Base-by-base conservation (phyloP, 352 stramenopile genomes). In the Sclerospora graminicola region DNA sequence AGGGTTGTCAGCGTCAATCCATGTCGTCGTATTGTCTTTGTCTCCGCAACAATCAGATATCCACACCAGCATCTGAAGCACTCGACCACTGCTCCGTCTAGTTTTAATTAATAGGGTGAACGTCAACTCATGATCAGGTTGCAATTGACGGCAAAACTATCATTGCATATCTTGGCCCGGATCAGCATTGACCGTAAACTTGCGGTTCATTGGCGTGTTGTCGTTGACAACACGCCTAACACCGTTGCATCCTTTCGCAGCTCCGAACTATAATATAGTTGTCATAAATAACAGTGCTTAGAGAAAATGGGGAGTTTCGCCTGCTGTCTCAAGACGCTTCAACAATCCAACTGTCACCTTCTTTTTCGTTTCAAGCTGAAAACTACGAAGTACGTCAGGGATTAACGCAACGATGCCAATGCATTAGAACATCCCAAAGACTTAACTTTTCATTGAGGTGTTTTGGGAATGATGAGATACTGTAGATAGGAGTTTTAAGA, bases 161-260 rank as follows among this genome's bases (percentile, higher is more conserved):
- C 21, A 26, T 26, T 26, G 3, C 41, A 14, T 57, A 87, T 72
- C 49, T 75, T 85, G 8, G 81, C 90, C 81, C 81, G 90, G 6
- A 67, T 95, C 83, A 15, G 82, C 81, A 36, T 90, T 67, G 1
- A 60, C 65, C 79, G 93, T 94, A 49, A 65, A 87, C 63, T 87
- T 83, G 48, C 82, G 81, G 54, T 95, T 95, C 57, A 82, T 90
- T 2, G 83, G 78, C 32, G 83, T 95, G 51, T 92, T 9, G 79
- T 92, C 20, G 53, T 50, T 3, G 84, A 82, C 0, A n/a, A n/a
- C n/a, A n/a, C n/a, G n/a, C n/a, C n/a, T n/a, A 94, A 61, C 3
- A 73, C 73, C 0, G 73, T 70, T 13, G 74, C 56, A 18, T 64
- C 54, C 7, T 62, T 35, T 5, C 79, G 78, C 1, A 93, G 62